Evolutionary conservation across 2,329 filamentous ascomycete species (phyloP), one percentile per base, ranked within the genome.

Genomic region (Bimuria novae-zelandiae): DNA sequence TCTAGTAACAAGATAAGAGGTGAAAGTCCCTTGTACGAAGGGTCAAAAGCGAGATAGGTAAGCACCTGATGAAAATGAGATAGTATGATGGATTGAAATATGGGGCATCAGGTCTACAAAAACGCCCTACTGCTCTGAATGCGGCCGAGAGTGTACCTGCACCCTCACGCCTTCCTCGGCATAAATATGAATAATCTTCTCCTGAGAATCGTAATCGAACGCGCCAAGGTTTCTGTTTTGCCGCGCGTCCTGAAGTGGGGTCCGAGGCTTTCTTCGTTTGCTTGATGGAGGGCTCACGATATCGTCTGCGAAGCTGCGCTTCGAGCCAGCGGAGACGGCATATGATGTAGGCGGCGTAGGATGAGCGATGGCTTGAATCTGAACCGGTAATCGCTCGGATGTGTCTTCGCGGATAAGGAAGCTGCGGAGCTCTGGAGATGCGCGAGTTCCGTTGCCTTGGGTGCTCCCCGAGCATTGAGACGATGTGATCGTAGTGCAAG

Each of bases 381-480:
- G 19, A 22, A 16, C 14, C 11, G n/a, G 27, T 8, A 55, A 39
- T 6, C 48, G 52, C 30, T 64, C 63, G 14, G 54, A 47, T 6
- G 59, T 67, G 33, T 67, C 63, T 47, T 65, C 43, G 14, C 56
- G 62, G 10, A 68, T 54, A 7, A 66, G 54, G 4, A 66, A 37
- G 21, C 42, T 45, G 11, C 57, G 59, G 2, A 57, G 3, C 40
- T 61, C 41, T 3, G 51, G 52, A 2, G 62, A 70, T 25, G 63
- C 59, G 25, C 53, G 45, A 16, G 57, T 45, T 7, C 63, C 63
- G 7, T 54, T 56, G 25, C 52, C 57, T 56, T 69, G 65, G 7
- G 60, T 68, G 42, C 62, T 66, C 32, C 54, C 47, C 2, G 65
- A 61, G 39, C 32, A 53, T 35, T 66, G 54, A 2, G 58, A 54